Base-by-base conservation (phyloP, 2,329 filamentous ascomycete species). In the Venturia carpophila region DNA sequence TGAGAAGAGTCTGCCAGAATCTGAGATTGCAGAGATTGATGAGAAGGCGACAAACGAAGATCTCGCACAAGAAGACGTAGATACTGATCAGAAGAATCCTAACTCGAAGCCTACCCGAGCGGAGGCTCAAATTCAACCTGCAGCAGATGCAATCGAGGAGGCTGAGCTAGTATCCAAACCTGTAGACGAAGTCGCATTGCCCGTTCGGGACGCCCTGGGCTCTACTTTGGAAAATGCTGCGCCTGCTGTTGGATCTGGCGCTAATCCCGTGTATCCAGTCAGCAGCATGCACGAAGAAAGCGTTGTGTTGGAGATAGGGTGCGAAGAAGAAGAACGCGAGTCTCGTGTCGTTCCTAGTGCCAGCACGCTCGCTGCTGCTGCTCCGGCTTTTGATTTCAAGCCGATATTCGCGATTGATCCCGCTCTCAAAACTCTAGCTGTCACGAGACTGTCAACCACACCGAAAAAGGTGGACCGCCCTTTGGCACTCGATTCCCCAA, bases 341-440 rank as follows among this genome's bases (percentile, higher is more conserved):
- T 1, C 24, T 13, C 47, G 21, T 27, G 52, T 30, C 37, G n/a
- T 63, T 24, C 21, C 49, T 19, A 45, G 43, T 52, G 13, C 30
- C 15, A 83, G 71, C 69, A 85, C 85, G 5, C 79, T 92, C 30
- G 92, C 90, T 43, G 87, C 89, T 4, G 82, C 85, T 19, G 89
- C 90, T 0, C 85, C 84, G 70, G 82, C 88, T 0, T 95, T 94
- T 72, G 82, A 82, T 65, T 81, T 76, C 69, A 72, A 71, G 45
- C 71, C 74, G 24, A 62, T 13, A 27, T 75, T 74, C 63, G 74
- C 75, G 45, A 75, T 76, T 56, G 75, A 74, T 24, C 71, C 75
- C 64, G 74, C 76, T 65, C 71, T 76, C 39, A 75, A 74, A 34
- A 76, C 74, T 45, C 63, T 47, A 43, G 52, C 58, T 27, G 63